These are phyloP conservation scores for Geotrichum fermentans DNA, from an alignment of 1,139 yeast species.

Conservation along the genomic window DNA sequence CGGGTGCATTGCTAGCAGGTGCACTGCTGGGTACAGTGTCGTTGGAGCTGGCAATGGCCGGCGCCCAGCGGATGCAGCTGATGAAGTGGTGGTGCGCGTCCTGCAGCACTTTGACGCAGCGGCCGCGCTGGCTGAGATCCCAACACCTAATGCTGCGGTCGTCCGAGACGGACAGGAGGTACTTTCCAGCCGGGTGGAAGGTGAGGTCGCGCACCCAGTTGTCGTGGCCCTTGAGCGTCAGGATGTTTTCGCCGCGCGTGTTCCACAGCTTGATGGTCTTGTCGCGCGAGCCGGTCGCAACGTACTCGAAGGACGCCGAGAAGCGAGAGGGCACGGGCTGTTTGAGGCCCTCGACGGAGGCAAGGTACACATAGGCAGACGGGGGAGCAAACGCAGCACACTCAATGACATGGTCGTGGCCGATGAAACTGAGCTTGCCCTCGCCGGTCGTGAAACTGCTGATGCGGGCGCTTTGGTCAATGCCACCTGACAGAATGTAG, in stretches of 20 bases:
- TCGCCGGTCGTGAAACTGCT: slow-evolving; percentile 60
- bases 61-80: slow-evolving; percentile 60
- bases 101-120: slow-evolving; percentile 49
- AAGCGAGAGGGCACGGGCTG: slow-evolving; percentile 27
- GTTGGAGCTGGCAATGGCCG: slow-evolving; percentile 25
- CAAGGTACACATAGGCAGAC: slow-evolving; percentile 47
- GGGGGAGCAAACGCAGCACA: slow-evolving; percentile 63
- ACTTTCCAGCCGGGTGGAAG: slow-evolving; percentile 73
- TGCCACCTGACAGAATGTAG: slow-evolving; percentile 69
- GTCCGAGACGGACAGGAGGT: slow-evolving; percentile 69
- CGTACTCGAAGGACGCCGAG: slow-evolving; percentile 34
- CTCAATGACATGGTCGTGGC: slow-evolving; percentile 84
- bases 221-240: slow-evolving; percentile 63
- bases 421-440: slow-evolving; percentile 62
- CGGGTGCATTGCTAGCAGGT: not conserved
- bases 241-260: slow-evolving; percentile 59
- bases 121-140: slow-evolving; percentile 60
- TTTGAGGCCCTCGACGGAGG: slow-evolving; percentile 41
- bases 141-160: slow-evolving; percentile 74
- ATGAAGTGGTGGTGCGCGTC: slow-evolving; percentile 72
- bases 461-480: slow-evolving; percentile 71
- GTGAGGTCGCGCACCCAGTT: slow-evolving; percentile 78
- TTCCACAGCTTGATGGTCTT: slow-evolving; percentile 73
- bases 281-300: slow-evolving; percentile 81
- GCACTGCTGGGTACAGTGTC: slow-evolving; percentile 10